These are phyloP conservation scores for Pestalotiopsis sp. DNA, from an alignment of 2,329 filamentous ascomycete species.

Conservation along the genomic window DNA sequence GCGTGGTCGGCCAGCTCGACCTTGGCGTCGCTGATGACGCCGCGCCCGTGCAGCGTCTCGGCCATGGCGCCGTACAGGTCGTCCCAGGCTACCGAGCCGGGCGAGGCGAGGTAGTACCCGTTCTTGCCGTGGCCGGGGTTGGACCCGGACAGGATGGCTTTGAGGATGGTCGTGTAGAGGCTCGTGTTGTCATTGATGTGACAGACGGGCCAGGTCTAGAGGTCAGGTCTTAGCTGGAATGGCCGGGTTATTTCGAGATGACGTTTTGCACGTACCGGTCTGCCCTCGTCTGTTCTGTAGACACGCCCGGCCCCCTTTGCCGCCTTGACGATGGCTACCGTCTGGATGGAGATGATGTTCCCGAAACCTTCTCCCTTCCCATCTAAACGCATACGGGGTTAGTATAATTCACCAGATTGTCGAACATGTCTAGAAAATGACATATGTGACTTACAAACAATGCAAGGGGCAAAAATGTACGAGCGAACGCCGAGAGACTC, in stretches of 20 bases:
- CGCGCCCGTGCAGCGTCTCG: conserved; percentile 36
- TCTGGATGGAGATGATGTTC: conserved; percentile 52
- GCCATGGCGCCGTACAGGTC: conserved; percentile 50
- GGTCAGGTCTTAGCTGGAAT: background rate
- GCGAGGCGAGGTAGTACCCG: conserved; percentile 51
- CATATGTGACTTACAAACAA: conserved; percentile 40
- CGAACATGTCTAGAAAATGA: background rate
- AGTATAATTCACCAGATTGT: too few relatives aligned
- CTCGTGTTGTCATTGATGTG: conserved; percentile 47
- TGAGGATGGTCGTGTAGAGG: conserved; percentile 46
- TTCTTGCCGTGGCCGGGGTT: conserved; percentile 38
- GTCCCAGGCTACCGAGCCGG: conserved; percentile 49
- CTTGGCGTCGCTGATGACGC: conserved; percentile 35
- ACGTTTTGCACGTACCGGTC: conserved; percentile 29
- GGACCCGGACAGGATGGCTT: conserved; percentile 39
- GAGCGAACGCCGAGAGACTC: conserved; percentile 42
- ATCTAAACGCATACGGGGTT: conserved; percentile 22
- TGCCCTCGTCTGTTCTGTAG: conserved; percentile 39
- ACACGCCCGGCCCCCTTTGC: conserved; percentile 40
- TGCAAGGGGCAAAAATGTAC: conserved; percentile 55
- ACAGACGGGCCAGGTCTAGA: conserved; percentile 52
- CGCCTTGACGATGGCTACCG: conserved; percentile 45
- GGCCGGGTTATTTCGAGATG: background rate
- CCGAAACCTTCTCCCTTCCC: conserved; percentile 50
- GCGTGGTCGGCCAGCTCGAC: conserved; percentile 36